These are phyloP conservation scores for Zygosaccharomyces gambellarensis DNA, from an alignment of 805 yeast species.

Conservation along the genomic window DNA sequence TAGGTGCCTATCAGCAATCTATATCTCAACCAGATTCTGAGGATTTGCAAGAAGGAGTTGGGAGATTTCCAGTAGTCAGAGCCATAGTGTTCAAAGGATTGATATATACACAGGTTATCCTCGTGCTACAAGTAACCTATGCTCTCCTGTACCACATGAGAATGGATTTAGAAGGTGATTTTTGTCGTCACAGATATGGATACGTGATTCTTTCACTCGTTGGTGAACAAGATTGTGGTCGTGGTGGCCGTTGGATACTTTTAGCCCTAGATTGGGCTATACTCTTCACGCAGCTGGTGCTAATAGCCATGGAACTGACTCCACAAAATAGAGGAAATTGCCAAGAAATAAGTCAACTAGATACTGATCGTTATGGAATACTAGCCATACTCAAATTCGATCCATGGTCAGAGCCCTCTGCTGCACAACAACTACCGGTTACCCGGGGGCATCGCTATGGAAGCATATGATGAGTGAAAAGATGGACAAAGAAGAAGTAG, in stretches of 20 bases:
- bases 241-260: constrained; percentile 14
- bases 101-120: constrained; percentile 14
- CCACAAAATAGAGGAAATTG: constrained; percentile 5
- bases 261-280: constrained; percentile 17
- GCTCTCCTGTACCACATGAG: constrained; percentile 14
- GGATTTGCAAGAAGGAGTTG: constrained; percentile 6
- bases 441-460: constrained; percentile 5
- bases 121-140: constrained; percentile 14
- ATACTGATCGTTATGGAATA: constrained; percentile 16
- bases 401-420: constrained; percentile 10
- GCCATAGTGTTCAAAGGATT: constrained; percentile 17
- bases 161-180: constrained; percentile 13
- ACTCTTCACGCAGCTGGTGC: constrained; percentile 11
- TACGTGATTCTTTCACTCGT: constrained; percentile 15
- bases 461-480: constrained; percentile 1
- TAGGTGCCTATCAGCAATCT: constrained; percentile 5
- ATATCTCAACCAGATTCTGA: constrained; percentile 2
- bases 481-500: no score
- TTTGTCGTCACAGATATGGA: constrained; percentile 15
- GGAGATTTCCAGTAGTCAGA: constrained; percentile 9
- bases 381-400: constrained; percentile 17
- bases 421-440: background rate
- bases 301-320: constrained; percentile 8
- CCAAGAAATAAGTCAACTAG: constrained; percentile 6
- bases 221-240: constrained; percentile 19